Evolutionary conservation across 257 asterid genomes (phyloP), one percentile per base, ranked within the genome.

Genomic region (Solanum boliviense): DNA sequence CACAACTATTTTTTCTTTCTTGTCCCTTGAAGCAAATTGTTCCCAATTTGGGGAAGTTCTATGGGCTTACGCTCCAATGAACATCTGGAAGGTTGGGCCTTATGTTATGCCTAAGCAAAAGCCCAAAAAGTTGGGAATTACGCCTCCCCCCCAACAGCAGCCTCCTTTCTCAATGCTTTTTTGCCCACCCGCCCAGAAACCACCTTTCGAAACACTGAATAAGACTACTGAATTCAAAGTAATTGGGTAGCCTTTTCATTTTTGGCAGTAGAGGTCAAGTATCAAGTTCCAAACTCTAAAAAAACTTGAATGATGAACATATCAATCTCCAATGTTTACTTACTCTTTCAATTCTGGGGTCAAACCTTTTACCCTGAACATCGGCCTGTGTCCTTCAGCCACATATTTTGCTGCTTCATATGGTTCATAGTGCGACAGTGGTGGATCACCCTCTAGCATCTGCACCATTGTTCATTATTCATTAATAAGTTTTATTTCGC

Each of bases 401-500:
- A 95, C 93, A 87, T 91, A 91, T 91, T 88, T 97, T 84, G 99
- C 99, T 79, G 98, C 99, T 88, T 97, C 99, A 86, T 94, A 94
- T 20, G 99, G 98, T 91, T 95, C 99, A 71, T 91, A 95, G 89
- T 90, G 79, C 13, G 98, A 89, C 92, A 97, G 86, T 31, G 99
- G 99, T 52, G 98, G 96, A 13, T 97, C 99, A 31, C 99, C 99
- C 94, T 97, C 99, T 83, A 97, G 94, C 99, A 97, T 97, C 99
- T 97, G 96, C 91, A 92, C 74, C 86, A 89, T 58, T 29, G 41
- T 60, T 86, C 35, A 89, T 56, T 86, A 87, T 62, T 89, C 38
- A 71, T 71, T 31, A 5, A 71, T 71, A 18, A 71, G 78, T 71
- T 71, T 7, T 71, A 16, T 71, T 71, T 71, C 13, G 25, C 41